Evolutionary conservation across 1,284 basidiomycete species (phyloP).

Genomic region (Taiwanofungus camphoratus): DNA sequence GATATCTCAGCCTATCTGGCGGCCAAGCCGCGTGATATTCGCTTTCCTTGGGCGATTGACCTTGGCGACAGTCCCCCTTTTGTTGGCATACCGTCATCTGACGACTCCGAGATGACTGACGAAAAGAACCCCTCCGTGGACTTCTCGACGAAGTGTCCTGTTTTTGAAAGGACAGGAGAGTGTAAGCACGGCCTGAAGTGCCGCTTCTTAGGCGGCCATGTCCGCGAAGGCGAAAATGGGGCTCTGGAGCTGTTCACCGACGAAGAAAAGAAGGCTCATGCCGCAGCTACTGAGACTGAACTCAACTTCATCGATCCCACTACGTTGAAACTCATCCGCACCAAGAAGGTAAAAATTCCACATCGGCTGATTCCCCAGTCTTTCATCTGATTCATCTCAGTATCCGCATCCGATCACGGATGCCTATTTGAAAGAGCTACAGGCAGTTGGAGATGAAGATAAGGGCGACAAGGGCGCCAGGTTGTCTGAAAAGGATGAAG

Average conservation of each 20-base stretch:
- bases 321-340: constrained; percentile 52
- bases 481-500: constrained; percentile 14
- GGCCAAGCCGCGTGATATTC: constrained; percentile 72
- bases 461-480: constrained; percentile 27
- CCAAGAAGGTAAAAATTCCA: constrained; percentile 66
- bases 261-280: constrained; percentile 49
- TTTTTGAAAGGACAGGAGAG: constrained; percentile 69
- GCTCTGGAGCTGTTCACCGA: constrained; percentile 43
- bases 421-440: constrained; percentile 62
- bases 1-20: constrained; percentile 73
- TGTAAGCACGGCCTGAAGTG: constrained; percentile 90
- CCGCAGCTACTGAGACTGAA: constrained; percentile 56
- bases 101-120: constrained; percentile 25
- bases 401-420: constrained; percentile 65
- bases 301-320: constrained; percentile 66
- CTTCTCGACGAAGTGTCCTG: constrained; percentile 58
- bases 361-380: neutral
- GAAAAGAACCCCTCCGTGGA: constrained; percentile 41
- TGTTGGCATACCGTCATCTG: constrained; percentile 32
- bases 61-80: constrained; percentile 46
- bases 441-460: constrained; percentile 34
- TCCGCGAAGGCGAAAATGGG: constrained; percentile 37
- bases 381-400: constrained; percentile 27
- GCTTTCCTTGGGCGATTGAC: constrained; percentile 41
- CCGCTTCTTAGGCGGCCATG: constrained; percentile 82